phyloP scores from a whole-genome alignment of 495 filamentous ascomycete species.

The Penicillium ochrochloron region DNA sequence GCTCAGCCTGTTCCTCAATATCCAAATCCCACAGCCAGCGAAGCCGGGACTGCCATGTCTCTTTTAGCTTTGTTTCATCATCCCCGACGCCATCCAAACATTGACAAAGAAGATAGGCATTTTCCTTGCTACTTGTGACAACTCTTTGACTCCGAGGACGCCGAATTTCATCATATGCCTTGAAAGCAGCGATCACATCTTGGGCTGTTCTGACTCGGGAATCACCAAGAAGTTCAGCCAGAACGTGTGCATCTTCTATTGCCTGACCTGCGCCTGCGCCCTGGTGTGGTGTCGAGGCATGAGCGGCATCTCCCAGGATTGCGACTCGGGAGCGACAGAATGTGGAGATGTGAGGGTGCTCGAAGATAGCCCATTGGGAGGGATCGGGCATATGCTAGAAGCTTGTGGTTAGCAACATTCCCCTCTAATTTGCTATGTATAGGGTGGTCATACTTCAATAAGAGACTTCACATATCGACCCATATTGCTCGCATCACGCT shows the following conservation, averaged over 20 bases:
- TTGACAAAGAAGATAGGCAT: slow-evolving; percentile 47
- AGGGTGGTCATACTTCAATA: slow-evolving; percentile 37
- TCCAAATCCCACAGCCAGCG: slow-evolving; percentile 58
- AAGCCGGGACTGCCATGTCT: slow-evolving; percentile 46
- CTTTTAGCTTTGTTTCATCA: slow-evolving; percentile 48
- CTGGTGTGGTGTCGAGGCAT: slow-evolving; percentile 72
- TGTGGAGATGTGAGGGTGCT: slow-evolving; percentile 58
- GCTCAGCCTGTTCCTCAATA: slow-evolving; percentile 36
- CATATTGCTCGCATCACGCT: slow-evolving; percentile 58
- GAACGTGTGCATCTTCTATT: slow-evolving; percentile 68
- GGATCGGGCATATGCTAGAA: slow-evolving; percentile 45
- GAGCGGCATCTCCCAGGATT: slow-evolving; percentile 71
- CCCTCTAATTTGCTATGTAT: background rate
- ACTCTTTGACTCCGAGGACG: slow-evolving; percentile 56
- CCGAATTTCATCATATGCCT: slow-evolving; percentile 63
- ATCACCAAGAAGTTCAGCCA: slow-evolving; percentile 60
- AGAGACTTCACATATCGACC: slow-evolving; percentile 52
- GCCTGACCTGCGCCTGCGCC: slow-evolving; percentile 71
- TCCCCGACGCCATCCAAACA: slow-evolving; percentile 46
- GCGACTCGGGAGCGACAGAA: slow-evolving; percentile 60
- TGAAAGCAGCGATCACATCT: slow-evolving; percentile 54
- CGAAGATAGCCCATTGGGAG: slow-evolving; percentile 67
- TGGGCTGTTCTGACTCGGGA: slow-evolving; percentile 18
- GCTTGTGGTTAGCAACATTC: background rate
- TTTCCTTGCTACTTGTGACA: slow-evolving; percentile 53